Evolutionary conservation across 768 basidiomycete genomes (phyloP).

Genomic region (Macrolepiota albuminosa): DNA sequence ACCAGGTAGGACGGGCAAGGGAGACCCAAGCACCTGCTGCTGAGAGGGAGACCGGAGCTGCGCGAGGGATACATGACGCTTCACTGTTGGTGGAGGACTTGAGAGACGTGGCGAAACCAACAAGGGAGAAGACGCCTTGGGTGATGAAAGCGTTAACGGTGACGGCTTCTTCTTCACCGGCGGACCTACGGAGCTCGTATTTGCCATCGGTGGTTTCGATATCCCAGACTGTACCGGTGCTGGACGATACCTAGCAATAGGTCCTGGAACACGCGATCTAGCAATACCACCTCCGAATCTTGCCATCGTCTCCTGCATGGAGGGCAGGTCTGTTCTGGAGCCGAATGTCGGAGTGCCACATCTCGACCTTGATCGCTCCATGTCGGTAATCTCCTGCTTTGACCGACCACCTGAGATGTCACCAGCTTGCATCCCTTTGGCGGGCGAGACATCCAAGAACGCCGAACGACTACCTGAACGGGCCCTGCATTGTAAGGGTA

Average conservation of each 20-base stretch:
- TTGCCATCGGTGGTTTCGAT: constrained; percentile 20
- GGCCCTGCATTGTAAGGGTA: constrained; percentile 33
- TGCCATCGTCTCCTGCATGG: constrained; percentile 38
- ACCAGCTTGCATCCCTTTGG: background rate
- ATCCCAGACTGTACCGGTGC: constrained; percentile 3
- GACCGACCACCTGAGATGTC: constrained; percentile 7
- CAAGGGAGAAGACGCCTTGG: constrained; percentile 13
- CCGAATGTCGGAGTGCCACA: constrained; percentile 64
- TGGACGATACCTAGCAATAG: constrained; percentile 6
- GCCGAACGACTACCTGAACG: constrained; percentile 19
- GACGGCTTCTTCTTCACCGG: constrained; percentile 30
- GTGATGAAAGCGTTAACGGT: constrained; percentile 23
- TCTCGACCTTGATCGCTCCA: constrained; percentile 44
- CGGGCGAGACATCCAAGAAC: constrained; percentile 17
- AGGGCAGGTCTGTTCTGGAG: constrained; percentile 43
- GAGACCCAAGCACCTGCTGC: constrained; percentile 10
- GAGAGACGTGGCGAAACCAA: constrained; percentile 10
- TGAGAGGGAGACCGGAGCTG: constrained; percentile 18
- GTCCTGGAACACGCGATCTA: constrained; percentile 8
- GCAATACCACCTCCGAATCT: constrained; percentile 29
- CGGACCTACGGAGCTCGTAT: constrained; percentile 10
- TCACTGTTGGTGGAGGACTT: constrained; percentile 15
- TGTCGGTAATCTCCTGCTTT: constrained; percentile 25
- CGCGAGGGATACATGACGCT: constrained; percentile 19
- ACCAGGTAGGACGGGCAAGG: constrained; percentile 9